phyloP scores from a whole-genome alignment of 2,329 filamentous ascomycete species.

The Gnomoniopsis sp. region DNA sequence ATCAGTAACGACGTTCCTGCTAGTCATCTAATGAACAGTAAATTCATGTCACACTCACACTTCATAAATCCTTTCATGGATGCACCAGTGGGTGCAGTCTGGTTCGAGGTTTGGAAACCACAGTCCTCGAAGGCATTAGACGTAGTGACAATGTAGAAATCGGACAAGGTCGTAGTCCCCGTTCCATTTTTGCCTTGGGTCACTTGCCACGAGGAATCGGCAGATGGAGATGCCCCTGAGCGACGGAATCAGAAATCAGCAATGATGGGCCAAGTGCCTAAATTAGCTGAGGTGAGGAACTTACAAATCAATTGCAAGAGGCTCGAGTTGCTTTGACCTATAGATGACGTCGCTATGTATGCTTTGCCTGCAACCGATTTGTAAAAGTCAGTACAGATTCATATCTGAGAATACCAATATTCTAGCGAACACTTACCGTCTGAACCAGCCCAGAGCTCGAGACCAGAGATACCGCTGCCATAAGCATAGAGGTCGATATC shows the following conservation, averaged over 20 bases:
- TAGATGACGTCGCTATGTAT: not conserved
- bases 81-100: conserved; percentile 1
- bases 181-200: not conserved
- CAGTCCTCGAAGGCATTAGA: conserved; percentile 1
- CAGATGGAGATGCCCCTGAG: conserved; percentile 3
- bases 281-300: not conserved
- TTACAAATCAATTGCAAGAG: conserved; percentile 11
- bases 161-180: not conserved
- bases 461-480: conserved; percentile 11
- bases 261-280: not conserved
- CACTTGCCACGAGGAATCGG: conserved; percentile 4
- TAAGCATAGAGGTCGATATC: conserved; percentile 12
- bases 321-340: not conserved
- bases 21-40: not conserved
- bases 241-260: not conserved
- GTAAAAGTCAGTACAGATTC: not conserved
- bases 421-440: not conserved
- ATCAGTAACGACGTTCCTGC: not conserved
- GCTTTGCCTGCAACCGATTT: not conserved
- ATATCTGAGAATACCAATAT: not conserved
- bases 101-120: conserved; percentile 3
- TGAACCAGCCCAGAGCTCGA: not conserved
- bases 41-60: not conserved
- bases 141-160: conserved; percentile 11
- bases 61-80: conserved; percentile 6